These are phyloP conservation scores for Nitzschia sp. DNA, from an alignment of 108 stramenopile genomes.

Conservation along the genomic window DNA sequence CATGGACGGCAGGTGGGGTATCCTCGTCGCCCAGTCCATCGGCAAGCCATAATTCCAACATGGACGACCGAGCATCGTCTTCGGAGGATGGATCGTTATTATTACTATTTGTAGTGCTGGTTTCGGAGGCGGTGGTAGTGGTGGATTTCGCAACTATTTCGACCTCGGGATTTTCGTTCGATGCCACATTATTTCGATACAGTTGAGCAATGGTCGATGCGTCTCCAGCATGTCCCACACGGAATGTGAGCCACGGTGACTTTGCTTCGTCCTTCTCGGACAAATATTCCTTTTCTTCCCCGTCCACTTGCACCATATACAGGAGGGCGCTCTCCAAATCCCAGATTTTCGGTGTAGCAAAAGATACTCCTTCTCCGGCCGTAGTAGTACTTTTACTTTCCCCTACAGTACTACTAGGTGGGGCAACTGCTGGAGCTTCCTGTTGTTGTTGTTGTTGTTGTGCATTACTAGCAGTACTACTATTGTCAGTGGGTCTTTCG, in stretches of 20 bases:
- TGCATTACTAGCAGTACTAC: too few relatives aligned
- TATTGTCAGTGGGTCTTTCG: too few relatives aligned
- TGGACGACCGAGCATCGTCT: constrained; percentile 8
- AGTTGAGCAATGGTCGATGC: constrained; percentile 35
- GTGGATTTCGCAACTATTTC: not conserved
- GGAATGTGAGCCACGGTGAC: constrained; percentile 38
- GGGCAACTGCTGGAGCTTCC: not conserved
- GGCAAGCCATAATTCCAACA: constrained; percentile 39
- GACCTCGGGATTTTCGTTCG: constrained; percentile 22
- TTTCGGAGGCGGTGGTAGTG: not conserved
- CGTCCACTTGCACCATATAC: constrained; percentile 4
- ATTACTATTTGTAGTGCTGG: not conserved
- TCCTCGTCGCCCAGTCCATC: constrained; percentile 51
- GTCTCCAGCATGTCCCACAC: constrained; percentile 47
- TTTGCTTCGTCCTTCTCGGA: constrained; percentile 1
- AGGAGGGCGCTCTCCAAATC: constrained; percentile 31
- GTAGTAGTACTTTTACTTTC: not conserved
- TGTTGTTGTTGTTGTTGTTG: not conserved
- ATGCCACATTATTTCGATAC: constrained; percentile 23
- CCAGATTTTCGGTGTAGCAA: constrained; percentile 12
- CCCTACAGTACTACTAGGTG: not conserved
- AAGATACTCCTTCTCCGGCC: not conserved
- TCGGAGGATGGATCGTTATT: constrained; percentile 11
- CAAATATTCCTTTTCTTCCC: not conserved
- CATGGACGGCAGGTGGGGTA: constrained; percentile 31